phyloP scores from a whole-genome alignment of 2,329 filamentous ascomycete genomes.

The Pseudogymnoascus sp. region DNA sequence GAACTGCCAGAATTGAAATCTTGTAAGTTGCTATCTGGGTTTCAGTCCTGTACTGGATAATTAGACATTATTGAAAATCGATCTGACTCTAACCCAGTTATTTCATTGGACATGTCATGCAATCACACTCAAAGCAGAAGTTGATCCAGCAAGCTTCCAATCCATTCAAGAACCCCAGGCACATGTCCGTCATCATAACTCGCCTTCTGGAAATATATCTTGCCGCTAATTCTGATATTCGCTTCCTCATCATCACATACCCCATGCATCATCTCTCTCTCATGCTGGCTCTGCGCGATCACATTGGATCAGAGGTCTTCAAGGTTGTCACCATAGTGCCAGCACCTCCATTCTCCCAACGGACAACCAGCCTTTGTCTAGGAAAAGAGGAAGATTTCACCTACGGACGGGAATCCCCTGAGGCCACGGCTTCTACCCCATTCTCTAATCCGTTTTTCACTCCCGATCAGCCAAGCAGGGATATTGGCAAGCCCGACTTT shows the following conservation, averaged over 20 bases:
- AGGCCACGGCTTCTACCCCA: background rate
- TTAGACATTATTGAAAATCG: background rate
- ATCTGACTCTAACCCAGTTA: conserved; percentile 35
- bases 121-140: conserved; percentile 45
- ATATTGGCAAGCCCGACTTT: background rate
- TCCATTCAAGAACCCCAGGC: conserved; percentile 44
- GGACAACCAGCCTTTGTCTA: background rate
- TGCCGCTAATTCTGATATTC: conserved; percentile 41
- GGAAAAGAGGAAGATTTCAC: conserved; percentile 25
- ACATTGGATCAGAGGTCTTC: conserved; percentile 47
- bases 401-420: background rate
- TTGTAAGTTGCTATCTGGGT: background rate
- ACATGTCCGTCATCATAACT: conserved; percentile 49
- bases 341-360: background rate
- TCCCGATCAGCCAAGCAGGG: background rate
- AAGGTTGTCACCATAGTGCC: conserved; percentile 49
- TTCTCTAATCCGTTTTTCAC: background rate
- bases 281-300: conserved; percentile 47
- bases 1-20: background rate
- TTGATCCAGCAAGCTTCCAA: conserved; percentile 43
- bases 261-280: conserved; percentile 47
- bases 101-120: conserved; percentile 52
- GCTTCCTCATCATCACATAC: conserved; percentile 52
- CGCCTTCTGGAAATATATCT: conserved; percentile 54
- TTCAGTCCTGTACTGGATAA: conserved; percentile 8